A percentile compares a stretch with the other conserved stretches of the same genome.
Evolutionary conservation across 2,329 filamentous ascomycete species (phyloP).

Genomic region (Teratosphaeria nubilosa): DNA sequence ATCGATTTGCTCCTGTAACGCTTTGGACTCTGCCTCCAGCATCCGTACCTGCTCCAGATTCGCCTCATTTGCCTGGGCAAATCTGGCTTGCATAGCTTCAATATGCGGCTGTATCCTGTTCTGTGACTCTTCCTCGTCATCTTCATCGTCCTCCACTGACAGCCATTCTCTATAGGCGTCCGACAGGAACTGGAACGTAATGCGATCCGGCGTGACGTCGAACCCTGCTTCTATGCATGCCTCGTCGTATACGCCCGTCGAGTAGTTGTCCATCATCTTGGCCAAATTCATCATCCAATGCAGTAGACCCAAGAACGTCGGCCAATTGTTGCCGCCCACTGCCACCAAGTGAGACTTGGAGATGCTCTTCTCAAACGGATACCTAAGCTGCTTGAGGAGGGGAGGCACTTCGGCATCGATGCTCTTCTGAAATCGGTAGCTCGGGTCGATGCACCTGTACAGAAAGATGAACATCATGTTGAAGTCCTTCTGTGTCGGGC

Average conservation of each 20-base stretch:
- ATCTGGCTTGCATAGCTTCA: conserved; percentile 76
- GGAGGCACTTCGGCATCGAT: conserved; percentile 93
- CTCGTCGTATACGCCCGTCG: conserved; percentile 70
- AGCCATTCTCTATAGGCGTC: conserved; percentile 90
- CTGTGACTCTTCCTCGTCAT: conserved; percentile 73
- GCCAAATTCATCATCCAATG: conserved; percentile 99
- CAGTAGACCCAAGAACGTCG: conserved; percentile 80
- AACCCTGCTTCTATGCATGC: conserved; percentile 80
- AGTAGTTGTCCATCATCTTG: conserved; percentile 82
- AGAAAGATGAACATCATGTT: conserved; percentile 97
- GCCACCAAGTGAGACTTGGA: conserved; percentile 93
- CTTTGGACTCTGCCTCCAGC: conserved; percentile 76
- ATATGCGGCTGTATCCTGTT: conserved; percentile 73
- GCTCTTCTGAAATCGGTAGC: conserved; percentile 83
- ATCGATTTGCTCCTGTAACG: conserved; percentile 74
- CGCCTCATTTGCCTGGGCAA: conserved; percentile 73
- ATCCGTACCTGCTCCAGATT: conserved; percentile 75
- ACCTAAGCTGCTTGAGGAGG: conserved; percentile 83
- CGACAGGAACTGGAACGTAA: conserved; percentile 88
- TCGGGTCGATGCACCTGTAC: conserved; percentile 90
- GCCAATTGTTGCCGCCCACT: conserved; percentile 95
- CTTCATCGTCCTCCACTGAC: conserved; percentile 66
- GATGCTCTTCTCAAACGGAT: conserved; percentile 90
- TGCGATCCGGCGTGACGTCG: conserved; percentile 79
- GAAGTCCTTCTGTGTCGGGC: conserved; percentile 96